Base-by-base conservation (phyloP, 305 asterid species). In the Galium porrigens region DNA sequence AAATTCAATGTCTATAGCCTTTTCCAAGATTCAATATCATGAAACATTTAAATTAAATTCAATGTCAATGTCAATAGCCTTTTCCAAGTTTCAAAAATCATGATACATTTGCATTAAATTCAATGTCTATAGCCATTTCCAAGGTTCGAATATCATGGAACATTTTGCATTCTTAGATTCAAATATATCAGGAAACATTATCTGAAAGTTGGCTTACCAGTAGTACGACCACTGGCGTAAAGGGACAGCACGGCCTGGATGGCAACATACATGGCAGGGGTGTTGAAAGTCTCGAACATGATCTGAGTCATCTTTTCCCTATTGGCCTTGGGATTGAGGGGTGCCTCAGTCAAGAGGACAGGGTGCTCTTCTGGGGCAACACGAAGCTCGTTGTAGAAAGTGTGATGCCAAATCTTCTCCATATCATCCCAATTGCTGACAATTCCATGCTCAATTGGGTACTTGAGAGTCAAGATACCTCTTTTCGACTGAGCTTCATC, bases 311-410 rank as follows among this genome's bases (percentile, higher is more conserved):
- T 82, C 78, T 78, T 80, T 60, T 82, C 87, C 57, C 83, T 83
- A 27, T 82, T 82, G 63, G 85, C 85, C 78, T 82, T 82, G 6
- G 82, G 87, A 75, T 82, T 80, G 36, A 82, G 85, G 46, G 87
- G 83, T 15, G 87, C 87, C 73, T 82, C 87, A 11, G 85, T 82
- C 57, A 82, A 74, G 37, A 82, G 79, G 37, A 82, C 83, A 6
- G 87, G 85, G 70, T 82, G 87, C 78, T 82, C 87, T 68, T 80
- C 85, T n/a, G 87, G 85, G 27, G 87, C 85, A 46, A 80, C 85
- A 59, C 85, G 83, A 60, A 82, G 85, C 72, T 82, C 87, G 36
- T 80, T 82, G 76, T 79, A 82, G 68, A 82, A 82, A 27, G 87
- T 82, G 63, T 83, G 87, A 69, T 83, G 85, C 87, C 87, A 83